Conservation (phyloP, 495 filamentous ascomycete species). For the Penicillium herquei region DNA sequence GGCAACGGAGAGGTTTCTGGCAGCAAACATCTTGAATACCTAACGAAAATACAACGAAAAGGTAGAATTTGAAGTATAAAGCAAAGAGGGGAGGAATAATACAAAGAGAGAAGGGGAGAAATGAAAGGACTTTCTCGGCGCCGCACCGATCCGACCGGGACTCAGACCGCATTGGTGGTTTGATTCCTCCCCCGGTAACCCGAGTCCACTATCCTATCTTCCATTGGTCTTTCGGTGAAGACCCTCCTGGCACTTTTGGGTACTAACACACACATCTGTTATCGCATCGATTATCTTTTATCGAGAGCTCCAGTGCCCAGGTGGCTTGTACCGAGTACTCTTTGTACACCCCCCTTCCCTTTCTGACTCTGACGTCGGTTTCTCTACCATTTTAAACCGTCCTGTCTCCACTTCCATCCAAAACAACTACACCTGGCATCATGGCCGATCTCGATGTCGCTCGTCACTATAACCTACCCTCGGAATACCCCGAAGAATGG, state of each 20-base stretch:
- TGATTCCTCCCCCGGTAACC: slow-evolving; percentile 22
- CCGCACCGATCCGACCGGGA: slow-evolving; percentile 41
- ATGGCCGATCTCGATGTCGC: slow-evolving; percentile 74
- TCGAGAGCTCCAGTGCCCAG: no score
- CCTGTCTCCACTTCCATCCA: slow-evolving; percentile 9
- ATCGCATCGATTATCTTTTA: no score
- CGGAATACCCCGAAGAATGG: slow-evolving; percentile 80
- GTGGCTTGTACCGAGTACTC: no score
- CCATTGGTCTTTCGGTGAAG: slow-evolving; percentile 11
- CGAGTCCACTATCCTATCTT: slow-evolving; percentile 23
- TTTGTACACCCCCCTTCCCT: no score
- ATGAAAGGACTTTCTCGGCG: slow-evolving; percentile 36
- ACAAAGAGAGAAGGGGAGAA: slow-evolving; percentile 26
- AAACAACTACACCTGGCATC: slow-evolving; percentile 9
- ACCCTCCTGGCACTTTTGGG: not conserved
- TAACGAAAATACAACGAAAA: slow-evolving; percentile 17
- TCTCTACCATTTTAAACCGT: slow-evolving; percentile 9
- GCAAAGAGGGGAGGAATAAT: slow-evolving; percentile 13
- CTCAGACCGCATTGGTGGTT: slow-evolving; percentile 32
- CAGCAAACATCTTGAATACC: slow-evolving; percentile 55
- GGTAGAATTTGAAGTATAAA: slow-evolving; percentile 8
- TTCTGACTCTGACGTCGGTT: no score
- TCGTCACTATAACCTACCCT: slow-evolving; percentile 84
- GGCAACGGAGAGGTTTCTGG: slow-evolving; percentile 54
- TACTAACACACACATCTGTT: no score